Evolutionary conservation across 306 rosid species (phyloP), one percentile per base, ranked within the genome.

Genomic region (Luffa aegyptiaca): DNA sequence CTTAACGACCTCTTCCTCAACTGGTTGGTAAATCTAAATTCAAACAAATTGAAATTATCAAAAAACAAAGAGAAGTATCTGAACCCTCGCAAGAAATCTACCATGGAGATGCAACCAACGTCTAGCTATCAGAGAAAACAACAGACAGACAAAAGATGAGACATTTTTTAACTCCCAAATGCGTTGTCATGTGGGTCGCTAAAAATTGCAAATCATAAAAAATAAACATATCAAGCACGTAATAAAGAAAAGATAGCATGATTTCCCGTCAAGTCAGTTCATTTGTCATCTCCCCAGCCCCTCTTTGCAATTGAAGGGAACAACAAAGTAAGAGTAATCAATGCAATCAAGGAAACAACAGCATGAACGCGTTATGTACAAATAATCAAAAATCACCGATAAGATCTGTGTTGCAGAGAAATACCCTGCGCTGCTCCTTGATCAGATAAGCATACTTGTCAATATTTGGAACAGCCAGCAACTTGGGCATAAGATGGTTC

Each of bases 401-500:
- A 14, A 14, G 31, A 26, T 17, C 5, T 2, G 33, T 6, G 2
- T 41, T 33, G 75, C 33, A 82, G 75, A 31, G 20, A 49, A 52
- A 7, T 75, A 89, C 97, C 97, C 87, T 88, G 81, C 90, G 92
- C 80, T 94, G 98, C 81, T 92, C 90, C 2, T 76, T 84, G 68
- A 94, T 80, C 61, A 94, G 94, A 88, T 84, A 84, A 9, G 92
- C 91, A 85, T 90, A 94, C 86, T 92, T 92, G 75, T 94, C 94
- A 68, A 90, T 91, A 82, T 94, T 94, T 45, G 97, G 98, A 33
- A 92, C 96, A 49, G 97, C 97, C 1, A 94, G 88, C 82, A 94
- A 86, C 86, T 94, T 92, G 55, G 98, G 98, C 98, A 94, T 92
- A 81, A 94, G 89, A 74, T 92, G 94, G 85, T 94, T 94, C 76